Evolutionary conservation across 805 yeast species (phyloP), one percentile per base, ranked within the genome.

Genomic region (Metschnikowia amazonensis): DNA sequence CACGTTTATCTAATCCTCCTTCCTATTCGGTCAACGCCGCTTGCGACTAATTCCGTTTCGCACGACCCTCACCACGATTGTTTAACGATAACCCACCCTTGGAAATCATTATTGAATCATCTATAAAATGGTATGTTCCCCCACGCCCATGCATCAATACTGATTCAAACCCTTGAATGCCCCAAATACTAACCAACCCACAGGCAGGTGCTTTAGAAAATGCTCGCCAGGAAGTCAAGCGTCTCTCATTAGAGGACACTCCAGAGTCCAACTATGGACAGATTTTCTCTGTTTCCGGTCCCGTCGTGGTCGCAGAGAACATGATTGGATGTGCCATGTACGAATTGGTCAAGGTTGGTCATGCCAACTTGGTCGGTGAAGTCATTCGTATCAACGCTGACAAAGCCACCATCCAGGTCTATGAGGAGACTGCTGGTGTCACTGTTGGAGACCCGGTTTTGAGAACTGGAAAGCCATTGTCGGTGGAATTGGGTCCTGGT

Each of bases 281-380:
- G 56, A 86, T 94, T 60, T 90, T 82, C 73, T 89, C 97, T 27
- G 97, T 94, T 41, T 90, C 98, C 17, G 99, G 99, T 62, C 98
- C 99, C 23, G 99, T 94, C 59, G 86, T 94, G 44, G 84, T 94
- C 40, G 99, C 99, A 41, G 98, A 94, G 71, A 86, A 94, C 75
- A 89, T 94, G 98, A 87, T 90, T 71, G 99, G 99, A 53, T 89
- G 97, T 81, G 97, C 98, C 60, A 94, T 94, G 99, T 92, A 94
- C 79, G 99, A 94, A 68, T 79, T 94, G 70, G 99, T 92, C 62
- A 89, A 84, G 68, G 99, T 94, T 55, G 98, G 99, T 58, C 98
- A 94, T 69, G 96, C 88, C 59, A 88, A 80, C 67, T 80, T 94
- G 65, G 98, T 94, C 39, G 99, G 99, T 67, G 99, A 94, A 72